Percentiles rank a stretch among this genome's conserved stretches.
These are phyloP conservation scores for Hymenoscyphus albidus DNA, from an alignment of 2,329 filamentous ascomycete species.

Conservation along the genomic window DNA sequence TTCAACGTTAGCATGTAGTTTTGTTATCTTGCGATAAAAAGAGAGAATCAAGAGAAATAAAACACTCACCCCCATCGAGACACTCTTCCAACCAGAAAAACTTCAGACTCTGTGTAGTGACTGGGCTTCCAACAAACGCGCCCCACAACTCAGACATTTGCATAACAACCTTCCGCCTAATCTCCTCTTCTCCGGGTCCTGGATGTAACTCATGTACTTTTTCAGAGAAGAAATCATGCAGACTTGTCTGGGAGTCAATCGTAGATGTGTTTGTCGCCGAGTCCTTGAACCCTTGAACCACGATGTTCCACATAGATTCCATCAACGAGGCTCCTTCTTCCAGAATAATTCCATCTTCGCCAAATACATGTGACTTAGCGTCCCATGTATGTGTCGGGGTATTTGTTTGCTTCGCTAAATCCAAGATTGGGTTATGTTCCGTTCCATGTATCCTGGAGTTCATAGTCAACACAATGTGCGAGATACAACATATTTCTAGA, in stretches of 20 bases:
- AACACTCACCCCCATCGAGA: constrained; percentile 45
- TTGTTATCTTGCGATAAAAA: background rate
- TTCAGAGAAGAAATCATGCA: constrained; percentile 52
- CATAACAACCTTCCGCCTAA: constrained; percentile 38
- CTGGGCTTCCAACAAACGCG: constrained; percentile 48
- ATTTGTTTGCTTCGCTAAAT: constrained; percentile 47
- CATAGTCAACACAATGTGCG: no score
- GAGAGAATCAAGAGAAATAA: background rate
- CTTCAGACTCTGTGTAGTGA: constrained; percentile 49
- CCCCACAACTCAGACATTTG: constrained; percentile 45
- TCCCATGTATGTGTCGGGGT: constrained; percentile 46
- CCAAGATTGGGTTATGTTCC: constrained; percentile 46
- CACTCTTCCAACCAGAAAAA: constrained; percentile 57
- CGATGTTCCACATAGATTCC: constrained; percentile 48
- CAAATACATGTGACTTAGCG: constrained; percentile 43
- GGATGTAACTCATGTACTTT: constrained; percentile 44
- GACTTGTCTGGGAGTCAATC: constrained; percentile 45
- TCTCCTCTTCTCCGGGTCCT: constrained; percentile 29
- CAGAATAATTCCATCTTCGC: constrained; percentile 33
- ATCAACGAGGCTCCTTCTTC: constrained; percentile 30
- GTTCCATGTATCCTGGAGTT: constrained; percentile 30
- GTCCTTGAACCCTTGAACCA: constrained; percentile 50
- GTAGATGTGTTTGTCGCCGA: constrained; percentile 46
- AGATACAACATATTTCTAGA: background rate
- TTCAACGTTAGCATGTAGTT: background rate